These are phyloP conservation scores for Cercophora sp. DNA, from an alignment of 495 filamentous ascomycete species.

Conservation along the genomic window DNA sequence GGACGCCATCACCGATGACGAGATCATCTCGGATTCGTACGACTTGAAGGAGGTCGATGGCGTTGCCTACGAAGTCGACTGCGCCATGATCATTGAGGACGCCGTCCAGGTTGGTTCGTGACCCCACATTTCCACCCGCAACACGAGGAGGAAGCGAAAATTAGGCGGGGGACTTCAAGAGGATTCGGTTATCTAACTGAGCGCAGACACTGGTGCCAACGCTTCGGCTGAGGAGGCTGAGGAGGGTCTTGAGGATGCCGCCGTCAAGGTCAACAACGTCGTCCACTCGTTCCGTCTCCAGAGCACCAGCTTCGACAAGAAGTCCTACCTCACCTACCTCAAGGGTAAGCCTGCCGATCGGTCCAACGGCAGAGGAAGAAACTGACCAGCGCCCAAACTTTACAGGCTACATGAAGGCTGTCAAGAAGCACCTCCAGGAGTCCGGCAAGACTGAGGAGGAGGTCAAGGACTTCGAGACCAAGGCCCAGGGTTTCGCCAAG, in stretches of 20 bases:
- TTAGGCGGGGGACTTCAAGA: background rate
- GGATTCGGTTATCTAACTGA: background rate
- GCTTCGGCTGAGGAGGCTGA: conserved; percentile 88
- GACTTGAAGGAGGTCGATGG: conserved; percentile 70
- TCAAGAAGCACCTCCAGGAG: conserved; percentile 65
- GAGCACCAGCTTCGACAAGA: conserved; percentile 77
- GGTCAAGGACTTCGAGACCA: conserved; percentile 72
- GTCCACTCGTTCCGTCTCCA: conserved; percentile 87
- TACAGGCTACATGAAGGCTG: conserved; percentile 82
- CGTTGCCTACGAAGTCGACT: conserved; percentile 81
- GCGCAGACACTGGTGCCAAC: conserved; percentile 85
- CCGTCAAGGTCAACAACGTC: conserved; percentile 85
- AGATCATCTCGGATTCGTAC: conserved; percentile 94
- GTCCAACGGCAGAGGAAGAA: background rate
- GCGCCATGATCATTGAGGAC: conserved; percentile 75
- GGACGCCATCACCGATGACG: conserved; percentile 88
- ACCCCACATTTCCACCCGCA: background rate
- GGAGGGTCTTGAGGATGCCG: conserved; percentile 64
- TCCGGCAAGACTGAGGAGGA: conserved; percentile 56
- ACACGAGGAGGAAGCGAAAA: background rate
- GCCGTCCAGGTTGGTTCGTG: conserved; percentile 68
- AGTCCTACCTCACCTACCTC: conserved; percentile 70
- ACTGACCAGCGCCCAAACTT: background rate
- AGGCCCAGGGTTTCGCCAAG: conserved; percentile 64
- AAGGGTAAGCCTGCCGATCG: conserved; percentile 58